Conservation (phyloP, 148 eudicot genomes). For the Rhododendron ferrugineum region DNA sequence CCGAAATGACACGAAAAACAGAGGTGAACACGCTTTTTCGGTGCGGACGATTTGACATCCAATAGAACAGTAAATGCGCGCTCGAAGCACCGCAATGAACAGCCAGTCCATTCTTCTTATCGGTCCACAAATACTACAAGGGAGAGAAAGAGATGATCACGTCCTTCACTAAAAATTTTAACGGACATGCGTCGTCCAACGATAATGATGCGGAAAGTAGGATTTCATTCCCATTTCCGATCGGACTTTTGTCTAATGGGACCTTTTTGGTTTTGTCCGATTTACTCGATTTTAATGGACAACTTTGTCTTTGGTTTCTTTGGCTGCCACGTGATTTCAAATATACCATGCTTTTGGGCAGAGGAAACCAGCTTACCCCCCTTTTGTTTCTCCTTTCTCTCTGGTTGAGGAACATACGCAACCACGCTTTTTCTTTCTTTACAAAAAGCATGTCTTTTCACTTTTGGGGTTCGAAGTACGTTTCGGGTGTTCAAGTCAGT, state of each 20-base stretch:
- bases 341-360: not conserved
- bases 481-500: not conserved
- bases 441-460: constrained; percentile 7
- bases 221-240: not conserved
- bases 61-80: not conserved
- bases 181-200: not conserved
- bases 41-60: too few relatives aligned
- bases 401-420: not conserved
- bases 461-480: not conserved
- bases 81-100: not conserved
- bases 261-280: not conserved
- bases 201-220: not conserved
- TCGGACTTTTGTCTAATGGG: not conserved
- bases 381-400: not conserved
- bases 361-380: not conserved
- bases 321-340: not conserved
- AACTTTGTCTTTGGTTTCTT: not conserved
- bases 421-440: constrained; percentile 4
- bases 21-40: too few relatives aligned
- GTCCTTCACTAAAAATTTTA: not conserved
- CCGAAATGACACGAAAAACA: not conserved
- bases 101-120: not conserved
- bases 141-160: not conserved
- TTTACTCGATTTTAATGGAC: not conserved
- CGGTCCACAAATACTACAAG: not conserved